These are phyloP conservation scores for Trichoderma pleuroti DNA, from an alignment of 2,329 filamentous ascomycete species.

Conservation along the genomic window DNA sequence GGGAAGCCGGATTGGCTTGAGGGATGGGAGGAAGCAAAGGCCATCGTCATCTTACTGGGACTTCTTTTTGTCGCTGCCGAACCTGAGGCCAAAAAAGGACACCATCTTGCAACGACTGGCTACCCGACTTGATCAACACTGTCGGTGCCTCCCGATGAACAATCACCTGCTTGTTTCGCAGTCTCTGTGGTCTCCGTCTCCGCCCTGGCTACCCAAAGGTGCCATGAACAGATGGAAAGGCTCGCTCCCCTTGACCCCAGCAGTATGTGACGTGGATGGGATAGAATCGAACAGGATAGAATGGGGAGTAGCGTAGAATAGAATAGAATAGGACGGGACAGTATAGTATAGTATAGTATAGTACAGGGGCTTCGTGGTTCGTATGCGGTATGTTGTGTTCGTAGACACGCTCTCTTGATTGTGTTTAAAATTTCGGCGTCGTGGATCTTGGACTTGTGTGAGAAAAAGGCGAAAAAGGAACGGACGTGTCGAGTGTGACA, in stretches of 20 bases:
- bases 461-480: slow-evolving; percentile 12
- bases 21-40: not conserved
- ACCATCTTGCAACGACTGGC: slow-evolving; percentile 42
- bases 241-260: not conserved
- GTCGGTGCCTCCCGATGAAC: not conserved
- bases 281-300: not conserved
- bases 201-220: slow-evolving; percentile 7
- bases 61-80: slow-evolving; percentile 56
- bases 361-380: not conserved
- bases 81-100: slow-evolving; percentile 56
- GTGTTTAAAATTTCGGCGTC: not conserved
- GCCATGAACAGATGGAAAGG: slow-evolving; percentile 6
- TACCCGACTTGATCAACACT: not conserved
- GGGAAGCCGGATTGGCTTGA: not conserved
- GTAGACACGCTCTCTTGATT: not conserved
- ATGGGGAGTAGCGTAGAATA: not conserved
- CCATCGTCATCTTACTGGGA: slow-evolving; percentile 37
- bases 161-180: not conserved
- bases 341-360: not conserved
- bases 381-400: not conserved
- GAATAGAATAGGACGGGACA: not conserved
- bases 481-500: slow-evolving; percentile 19
- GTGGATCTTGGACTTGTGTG: not conserved
- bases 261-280: not conserved
- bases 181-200: slow-evolving; percentile 9